Evolutionary conservation across 345 rosid genomes (phyloP).

Genomic region (Dipteronia dyeriana): DNA sequence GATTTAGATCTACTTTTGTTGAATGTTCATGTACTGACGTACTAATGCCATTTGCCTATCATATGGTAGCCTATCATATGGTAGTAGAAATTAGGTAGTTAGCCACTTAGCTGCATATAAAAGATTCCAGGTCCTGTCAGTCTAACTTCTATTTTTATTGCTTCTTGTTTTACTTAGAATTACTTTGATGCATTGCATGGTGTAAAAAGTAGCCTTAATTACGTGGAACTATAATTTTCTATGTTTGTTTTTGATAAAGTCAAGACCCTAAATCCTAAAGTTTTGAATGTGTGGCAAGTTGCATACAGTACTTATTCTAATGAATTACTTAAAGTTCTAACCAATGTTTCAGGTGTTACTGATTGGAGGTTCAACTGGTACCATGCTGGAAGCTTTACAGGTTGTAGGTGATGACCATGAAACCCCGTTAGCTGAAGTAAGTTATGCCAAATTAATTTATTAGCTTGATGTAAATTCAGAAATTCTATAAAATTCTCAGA

Average conservation of each 20-base stretch:
- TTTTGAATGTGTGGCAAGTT: conserved; percentile 15
- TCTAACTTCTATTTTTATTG: conserved; percentile 1
- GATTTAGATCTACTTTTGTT: too few species aligned
- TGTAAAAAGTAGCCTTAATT: too few species aligned
- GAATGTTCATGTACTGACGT: not conserved
- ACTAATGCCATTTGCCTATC: not conserved
- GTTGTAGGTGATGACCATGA: conserved; percentile 86
- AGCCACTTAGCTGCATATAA: conserved; percentile 3
- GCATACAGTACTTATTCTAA: conserved; percentile 12
- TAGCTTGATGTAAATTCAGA: not conserved
- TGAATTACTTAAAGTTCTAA: conserved; percentile 5
- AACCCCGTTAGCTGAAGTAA: conserved; percentile 67
- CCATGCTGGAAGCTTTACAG: conserved; percentile 93
- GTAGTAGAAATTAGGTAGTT: not conserved
- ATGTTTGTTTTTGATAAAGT: not conserved
- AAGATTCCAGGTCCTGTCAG: not conserved
- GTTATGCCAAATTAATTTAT: conserved; percentile 22
- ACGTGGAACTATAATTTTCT: not conserved
- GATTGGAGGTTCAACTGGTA: conserved; percentile 97
- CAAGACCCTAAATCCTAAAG: not conserved
- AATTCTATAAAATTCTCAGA: not conserved
- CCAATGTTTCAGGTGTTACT: conserved; percentile 63
- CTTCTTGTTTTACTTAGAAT: not conserved
- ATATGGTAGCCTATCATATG: not conserved
- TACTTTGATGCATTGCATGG: not conserved